Evolutionary conservation across 176 grass and related monocot species (phyloP), one percentile per base, ranked within the genome.

Genomic region (Oryza meyeriana): DNA sequence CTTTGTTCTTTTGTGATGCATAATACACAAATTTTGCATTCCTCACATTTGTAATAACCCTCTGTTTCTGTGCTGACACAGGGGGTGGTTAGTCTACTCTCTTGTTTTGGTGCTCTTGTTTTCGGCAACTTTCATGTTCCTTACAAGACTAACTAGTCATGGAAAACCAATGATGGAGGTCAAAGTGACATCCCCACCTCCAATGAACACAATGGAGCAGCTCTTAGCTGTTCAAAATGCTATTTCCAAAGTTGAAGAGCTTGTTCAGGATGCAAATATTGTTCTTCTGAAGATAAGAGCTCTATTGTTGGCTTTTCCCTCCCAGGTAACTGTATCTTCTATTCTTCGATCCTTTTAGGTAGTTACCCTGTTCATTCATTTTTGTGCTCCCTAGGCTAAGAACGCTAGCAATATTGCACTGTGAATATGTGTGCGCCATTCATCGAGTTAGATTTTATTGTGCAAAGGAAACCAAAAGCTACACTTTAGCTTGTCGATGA

Each of bases 181-280:
- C 66, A 98, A 95, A 80, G 95, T 98, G 66, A 79, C 76, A 76
- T 90, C 89, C 70, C 95, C 95, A 85, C 88, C 90, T 66, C 69
- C 90, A 74, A 87, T 95, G 92, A 98, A 89, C 85, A 95, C 90
- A 32, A 86, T 98, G 95, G 95, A 98, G 78, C 95, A 98, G 88
- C 88, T 98, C 50, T 87, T 95, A 81, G 92, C 95, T 67, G 95
- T 98, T 72, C 95, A 98, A 83, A 98, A 91, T 86, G 95, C 86
- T 57, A 93, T 98, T 87, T 95, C 92, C 47, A 89, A 98, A 92
- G 81, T 95, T 39, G 95, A 98, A 83, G 88, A 95, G 76, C 85
- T 98, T 63, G 92, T 98, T 31, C 90, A 93, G 72, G 95, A 95
- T 88, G 90, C 84, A 73, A 98, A 98, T 84, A 89, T 98, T 71